These are phyloP conservation scores for Incumbomyces lentus DNA, from an alignment of 2,329 filamentous ascomycete species.

Conservation along the genomic window DNA sequence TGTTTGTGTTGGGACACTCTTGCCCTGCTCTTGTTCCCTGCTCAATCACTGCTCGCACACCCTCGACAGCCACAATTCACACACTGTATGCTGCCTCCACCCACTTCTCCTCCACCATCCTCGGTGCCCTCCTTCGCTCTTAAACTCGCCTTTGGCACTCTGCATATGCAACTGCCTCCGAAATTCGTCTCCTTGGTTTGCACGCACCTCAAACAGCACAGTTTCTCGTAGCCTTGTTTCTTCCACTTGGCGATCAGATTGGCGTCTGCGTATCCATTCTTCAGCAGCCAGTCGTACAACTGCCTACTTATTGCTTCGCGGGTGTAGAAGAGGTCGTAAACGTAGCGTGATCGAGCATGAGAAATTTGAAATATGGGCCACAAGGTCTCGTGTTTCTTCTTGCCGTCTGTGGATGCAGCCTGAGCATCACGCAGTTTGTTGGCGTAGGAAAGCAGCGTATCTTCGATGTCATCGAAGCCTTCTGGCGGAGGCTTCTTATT, in stretches of 20 bases:
- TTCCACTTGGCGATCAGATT: constrained; percentile 99
- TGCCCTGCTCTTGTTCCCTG: not conserved
- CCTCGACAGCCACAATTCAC: constrained; percentile 91
- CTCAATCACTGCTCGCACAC: constrained; percentile 71
- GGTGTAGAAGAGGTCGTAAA: constrained; percentile 96
- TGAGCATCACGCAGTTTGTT: constrained; percentile 72
- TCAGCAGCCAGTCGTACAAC: constrained; percentile 91
- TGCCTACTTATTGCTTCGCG: constrained; percentile 89
- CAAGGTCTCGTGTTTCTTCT: constrained; percentile 81
- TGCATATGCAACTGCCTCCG: constrained; percentile 92
- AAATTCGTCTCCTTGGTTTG: constrained; percentile 99
- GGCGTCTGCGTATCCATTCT: constrained; percentile 90
- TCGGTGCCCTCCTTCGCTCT: constrained; percentile 63
- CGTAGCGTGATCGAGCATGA: constrained; percentile 69
- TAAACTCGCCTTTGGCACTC: constrained; percentile 78
- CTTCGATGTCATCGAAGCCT: constrained; percentile 59
- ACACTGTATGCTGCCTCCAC: constrained; percentile 59
- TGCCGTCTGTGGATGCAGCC: constrained; percentile 66
- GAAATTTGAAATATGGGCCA: constrained; percentile 98
- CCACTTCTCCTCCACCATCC: constrained; percentile 24
- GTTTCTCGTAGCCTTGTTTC: constrained; percentile 97
- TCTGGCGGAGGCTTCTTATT: constrained; percentile 53
- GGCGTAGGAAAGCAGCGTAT: constrained; percentile 55
- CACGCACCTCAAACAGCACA: constrained; percentile 91
- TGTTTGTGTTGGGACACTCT: too few relatives aligned